These are phyloP conservation scores for Priceomyces haplophilus DNA, from an alignment of 805 yeast genomes.

Conservation along the genomic window DNA sequence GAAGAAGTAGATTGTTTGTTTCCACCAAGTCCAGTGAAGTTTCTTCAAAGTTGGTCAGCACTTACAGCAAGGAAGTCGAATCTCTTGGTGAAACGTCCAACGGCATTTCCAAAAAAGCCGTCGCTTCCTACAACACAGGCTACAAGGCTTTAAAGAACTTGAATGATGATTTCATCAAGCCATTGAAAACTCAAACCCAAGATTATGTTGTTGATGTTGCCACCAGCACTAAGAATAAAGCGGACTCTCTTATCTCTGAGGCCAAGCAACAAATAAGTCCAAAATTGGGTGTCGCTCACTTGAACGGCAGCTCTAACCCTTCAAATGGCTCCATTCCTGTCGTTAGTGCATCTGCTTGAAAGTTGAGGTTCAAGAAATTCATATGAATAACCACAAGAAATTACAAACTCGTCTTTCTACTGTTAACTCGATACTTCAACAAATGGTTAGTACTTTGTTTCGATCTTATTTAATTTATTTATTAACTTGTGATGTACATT, in stretches of 20 bases:
- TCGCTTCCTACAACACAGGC: constrained; percentile 36
- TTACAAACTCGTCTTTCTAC: background rate
- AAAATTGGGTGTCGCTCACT: constrained; percentile 10
- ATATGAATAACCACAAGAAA: background rate
- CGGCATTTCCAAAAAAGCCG: constrained; percentile 19
- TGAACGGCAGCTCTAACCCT: constrained; percentile 11
- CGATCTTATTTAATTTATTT: background rate
- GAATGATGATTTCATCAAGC: constrained; percentile 36
- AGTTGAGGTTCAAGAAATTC: background rate
- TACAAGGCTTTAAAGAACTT: constrained; percentile 29
- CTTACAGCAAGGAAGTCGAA: constrained; percentile 35
- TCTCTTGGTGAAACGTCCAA: constrained; percentile 12
- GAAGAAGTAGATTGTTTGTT: constrained; percentile 22
- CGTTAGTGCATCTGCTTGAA: constrained; percentile 24
- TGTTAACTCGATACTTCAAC: background rate
- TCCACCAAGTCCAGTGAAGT: constrained; percentile 26
- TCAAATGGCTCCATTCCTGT: constrained; percentile 10
- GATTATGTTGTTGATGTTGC: constrained; percentile 38
- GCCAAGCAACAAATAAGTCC: constrained; percentile 18
- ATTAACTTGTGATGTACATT: background rate
- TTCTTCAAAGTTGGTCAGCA: constrained; percentile 27
- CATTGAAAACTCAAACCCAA: constrained; percentile 38
- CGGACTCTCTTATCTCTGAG: constrained; percentile 26
- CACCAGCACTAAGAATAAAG: constrained; percentile 31
- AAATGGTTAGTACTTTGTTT: background rate